phyloP scores from a whole-genome alignment of 139 green algal species.

The Diplosphaera chodatii region DNA sequence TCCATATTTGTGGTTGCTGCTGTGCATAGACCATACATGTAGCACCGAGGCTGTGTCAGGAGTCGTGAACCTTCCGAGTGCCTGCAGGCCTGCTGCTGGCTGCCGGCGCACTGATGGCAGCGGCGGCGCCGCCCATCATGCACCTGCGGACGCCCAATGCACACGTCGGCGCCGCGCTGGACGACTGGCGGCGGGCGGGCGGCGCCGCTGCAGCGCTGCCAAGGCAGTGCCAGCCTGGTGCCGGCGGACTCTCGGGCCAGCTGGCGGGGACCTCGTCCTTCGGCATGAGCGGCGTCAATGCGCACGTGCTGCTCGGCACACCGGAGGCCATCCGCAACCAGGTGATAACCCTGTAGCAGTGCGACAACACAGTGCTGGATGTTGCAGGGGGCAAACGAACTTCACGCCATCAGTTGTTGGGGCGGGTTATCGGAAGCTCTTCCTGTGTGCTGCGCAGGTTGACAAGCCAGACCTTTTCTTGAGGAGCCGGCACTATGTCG shows the following conservation, averaged over 20 bases:
- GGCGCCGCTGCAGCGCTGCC: conserved; percentile 14
- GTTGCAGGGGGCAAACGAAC: too few relatives aligned
- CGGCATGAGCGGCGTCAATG: conserved; percentile 35
- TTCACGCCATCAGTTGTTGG: too few relatives aligned
- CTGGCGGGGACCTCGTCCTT: background rate
- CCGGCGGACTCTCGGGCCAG: background rate
- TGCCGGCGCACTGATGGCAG: conserved; percentile 1
- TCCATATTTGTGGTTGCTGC: too few relatives aligned
- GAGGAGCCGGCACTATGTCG: conserved; percentile 2
- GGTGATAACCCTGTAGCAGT: background rate
- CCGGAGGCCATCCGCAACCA: background rate
- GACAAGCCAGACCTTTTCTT: background rate
- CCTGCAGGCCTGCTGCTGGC: conserved; percentile 58
- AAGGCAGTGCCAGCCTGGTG: conserved; percentile 19
- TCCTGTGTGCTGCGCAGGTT: too few relatives aligned
- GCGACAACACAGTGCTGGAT: too few relatives aligned
- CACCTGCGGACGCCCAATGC: conserved; percentile 65
- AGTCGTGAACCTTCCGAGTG: too few relatives aligned
- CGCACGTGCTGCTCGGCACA: conserved; percentile 16
- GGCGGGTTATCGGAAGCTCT: too few relatives aligned
- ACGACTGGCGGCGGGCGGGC: conserved; percentile 1
- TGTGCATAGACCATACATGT: too few relatives aligned
- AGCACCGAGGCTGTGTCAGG: too few relatives aligned
- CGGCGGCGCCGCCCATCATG: conserved; percentile 21
- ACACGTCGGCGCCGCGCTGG: conserved; percentile 34